Percentiles rank a stretch among this genome's conserved stretches.
phyloP scores from a whole-genome alignment of 2,329 filamentous ascomycete genomes.

The Fusarium xyrophilum region DNA sequence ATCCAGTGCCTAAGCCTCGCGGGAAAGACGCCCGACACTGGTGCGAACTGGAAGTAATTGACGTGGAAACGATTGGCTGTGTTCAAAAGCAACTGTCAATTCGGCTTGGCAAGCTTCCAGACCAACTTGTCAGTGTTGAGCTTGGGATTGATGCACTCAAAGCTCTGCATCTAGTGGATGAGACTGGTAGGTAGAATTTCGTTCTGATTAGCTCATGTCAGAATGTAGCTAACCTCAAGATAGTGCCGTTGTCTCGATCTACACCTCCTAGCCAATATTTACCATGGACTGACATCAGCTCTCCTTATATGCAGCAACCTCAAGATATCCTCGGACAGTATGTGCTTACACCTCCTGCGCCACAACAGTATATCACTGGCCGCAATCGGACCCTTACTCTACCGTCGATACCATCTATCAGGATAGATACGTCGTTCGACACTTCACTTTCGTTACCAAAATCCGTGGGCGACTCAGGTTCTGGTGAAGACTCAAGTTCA shows the following conservation, averaged over 20 bases:
- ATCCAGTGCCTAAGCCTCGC: slow-evolving; percentile 9
- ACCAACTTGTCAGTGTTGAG: slow-evolving; percentile 13
- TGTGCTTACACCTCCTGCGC: slow-evolving; percentile 1
- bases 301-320: slow-evolving; percentile 6
- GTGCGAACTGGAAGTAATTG: slow-evolving; percentile 23
- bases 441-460: neutral
- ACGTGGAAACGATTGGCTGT: slow-evolving; percentile 32
- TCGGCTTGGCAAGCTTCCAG: slow-evolving; percentile 19
- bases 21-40: slow-evolving; percentile 19
- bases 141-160: slow-evolving; percentile 23
- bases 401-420: slow-evolving; percentile 20
- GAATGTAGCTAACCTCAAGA: neutral
- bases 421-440: slow-evolving; percentile 16
- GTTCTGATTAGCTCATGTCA: neutral
- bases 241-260: slow-evolving; percentile 14
- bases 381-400: slow-evolving; percentile 8
- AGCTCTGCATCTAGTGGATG: slow-evolving; percentile 17
- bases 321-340: neutral
- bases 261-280: slow-evolving; percentile 25
- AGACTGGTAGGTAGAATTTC: slow-evolving; percentile 16
- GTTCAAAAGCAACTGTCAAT: slow-evolving; percentile 3
- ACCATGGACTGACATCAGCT: neutral
- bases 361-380: slow-evolving; percentile 1
- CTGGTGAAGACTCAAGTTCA: slow-evolving; percentile 25
- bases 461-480: slow-evolving; percentile 20